Percentiles rank a stretch among this genome's conserved stretches.
Conservation (phyloP, 371 early-diverging fungal species). For the Actinomortierella wolfii region DNA sequence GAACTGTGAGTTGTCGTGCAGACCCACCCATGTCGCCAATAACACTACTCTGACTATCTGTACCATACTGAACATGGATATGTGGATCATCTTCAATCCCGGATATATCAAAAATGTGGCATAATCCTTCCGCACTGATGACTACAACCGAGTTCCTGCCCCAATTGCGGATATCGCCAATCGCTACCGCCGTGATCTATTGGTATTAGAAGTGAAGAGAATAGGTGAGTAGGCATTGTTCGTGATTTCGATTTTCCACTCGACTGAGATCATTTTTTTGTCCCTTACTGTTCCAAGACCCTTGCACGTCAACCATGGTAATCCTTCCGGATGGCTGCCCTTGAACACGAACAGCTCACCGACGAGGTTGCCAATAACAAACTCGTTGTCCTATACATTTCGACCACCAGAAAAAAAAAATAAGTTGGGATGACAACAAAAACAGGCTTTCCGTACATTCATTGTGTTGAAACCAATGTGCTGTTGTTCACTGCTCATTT, state of each 20-base stretch:
- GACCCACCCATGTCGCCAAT: no score
- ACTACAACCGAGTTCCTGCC: slow-evolving; percentile 71
- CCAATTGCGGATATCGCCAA: slow-evolving; percentile 68
- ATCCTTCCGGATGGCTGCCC: slow-evolving; percentile 58
- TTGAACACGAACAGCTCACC: slow-evolving; percentile 84
- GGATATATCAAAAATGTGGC: slow-evolving; percentile 68
- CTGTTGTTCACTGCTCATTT: background rate
- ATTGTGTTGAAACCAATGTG: no score
- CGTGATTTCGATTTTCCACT: background rate
- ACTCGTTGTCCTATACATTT: slow-evolving; percentile 71
- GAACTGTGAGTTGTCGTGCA: slow-evolving; percentile 4
- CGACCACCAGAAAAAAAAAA: background rate
- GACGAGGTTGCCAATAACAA: slow-evolving; percentile 81
- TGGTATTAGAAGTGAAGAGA: background rate
- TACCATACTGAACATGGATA: no score
- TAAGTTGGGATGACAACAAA: background rate
- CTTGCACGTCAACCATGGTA: slow-evolving; percentile 61
- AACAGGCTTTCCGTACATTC: background rate
- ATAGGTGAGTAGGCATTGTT: no score
- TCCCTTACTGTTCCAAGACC: slow-evolving; percentile 66
- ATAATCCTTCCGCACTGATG: slow-evolving; percentile 71
- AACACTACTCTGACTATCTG: no score
- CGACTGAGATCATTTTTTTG: background rate
- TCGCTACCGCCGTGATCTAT: slow-evolving; percentile 70
- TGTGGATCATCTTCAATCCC: slow-evolving; percentile 26